Percentiles rank a stretch among this genome's conserved stretches.
These are phyloP conservation scores for Jamesozyma spencerorum DNA, from an alignment of 805 yeast genomes.

Conservation along the genomic window DNA sequence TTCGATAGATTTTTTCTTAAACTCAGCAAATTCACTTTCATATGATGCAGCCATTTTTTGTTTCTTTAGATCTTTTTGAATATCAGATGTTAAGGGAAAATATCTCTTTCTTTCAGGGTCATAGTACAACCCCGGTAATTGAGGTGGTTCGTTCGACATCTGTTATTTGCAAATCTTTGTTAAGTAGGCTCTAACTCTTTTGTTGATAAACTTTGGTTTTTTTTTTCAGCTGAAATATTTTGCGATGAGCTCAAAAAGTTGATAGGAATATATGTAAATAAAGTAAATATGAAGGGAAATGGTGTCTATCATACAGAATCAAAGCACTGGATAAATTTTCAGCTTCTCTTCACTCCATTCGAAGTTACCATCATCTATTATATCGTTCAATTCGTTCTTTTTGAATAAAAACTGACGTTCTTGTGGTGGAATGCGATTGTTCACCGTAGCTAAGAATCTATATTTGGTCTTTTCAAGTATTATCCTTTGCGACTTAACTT, in stretches of 20 bases:
- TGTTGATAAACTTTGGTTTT: not conserved
- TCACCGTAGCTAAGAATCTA: conserved; percentile 37
- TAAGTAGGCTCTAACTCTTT: not conserved
- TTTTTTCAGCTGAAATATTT: not conserved
- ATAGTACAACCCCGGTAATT: conserved; percentile 25
- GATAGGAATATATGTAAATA: too few species aligned
- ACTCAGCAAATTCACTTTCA: not conserved
- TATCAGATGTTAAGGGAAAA: conserved; percentile 11
- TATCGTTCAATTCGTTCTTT: conserved; percentile 32
- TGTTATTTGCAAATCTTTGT: not conserved
- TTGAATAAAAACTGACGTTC: conserved; percentile 39
- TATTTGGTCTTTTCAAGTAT: conserved; percentile 34
- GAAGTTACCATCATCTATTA: conserved; percentile 28
- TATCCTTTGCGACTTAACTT: conserved; percentile 28
- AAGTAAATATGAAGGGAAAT: too few species aligned
- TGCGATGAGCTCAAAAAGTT: not conserved
- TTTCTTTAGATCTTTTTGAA: conserved; percentile 2
- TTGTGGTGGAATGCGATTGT: conserved; percentile 24
- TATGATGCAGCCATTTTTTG: conserved; percentile 1
- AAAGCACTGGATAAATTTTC: conserved; percentile 13
- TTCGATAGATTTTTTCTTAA: not conserved
- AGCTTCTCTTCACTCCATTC: conserved; percentile 23
- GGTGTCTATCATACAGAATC: too few species aligned
- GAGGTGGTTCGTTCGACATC: conserved; percentile 4
- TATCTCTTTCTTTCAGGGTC: conserved; percentile 21